These are phyloP conservation scores for Zhuliangozyma blackwelliae DNA, from an alignment of 1,139 yeast species.

Conservation along the genomic window DNA sequence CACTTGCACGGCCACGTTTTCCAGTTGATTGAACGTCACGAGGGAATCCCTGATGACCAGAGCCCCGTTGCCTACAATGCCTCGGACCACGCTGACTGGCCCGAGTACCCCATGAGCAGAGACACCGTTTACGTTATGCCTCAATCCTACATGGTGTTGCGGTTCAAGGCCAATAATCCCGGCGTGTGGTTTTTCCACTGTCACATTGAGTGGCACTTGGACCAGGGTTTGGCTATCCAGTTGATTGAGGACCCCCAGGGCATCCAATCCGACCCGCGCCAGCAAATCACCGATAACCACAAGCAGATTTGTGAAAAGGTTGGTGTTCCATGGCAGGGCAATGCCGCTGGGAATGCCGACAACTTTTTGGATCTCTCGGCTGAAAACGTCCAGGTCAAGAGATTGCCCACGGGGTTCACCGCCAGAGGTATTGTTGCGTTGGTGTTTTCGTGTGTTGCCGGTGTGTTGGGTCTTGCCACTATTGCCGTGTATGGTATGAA, in stretches of 20 bases:
- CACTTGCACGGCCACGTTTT: constrained; percentile 85
- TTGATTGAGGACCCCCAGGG: constrained; percentile 70
- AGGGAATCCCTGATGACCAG: constrained; percentile 41
- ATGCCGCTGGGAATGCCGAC: constrained; percentile 62
- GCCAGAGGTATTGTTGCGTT: constrained; percentile 64
- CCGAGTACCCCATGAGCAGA: constrained; percentile 59
- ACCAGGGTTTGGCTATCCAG: constrained; percentile 75
- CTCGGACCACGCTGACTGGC: constrained; percentile 49
- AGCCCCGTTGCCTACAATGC: constrained; percentile 48
- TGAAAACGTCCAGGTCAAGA: constrained; percentile 49
- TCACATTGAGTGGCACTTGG: constrained; percentile 92
- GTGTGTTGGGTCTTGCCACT: constrained; percentile 51
- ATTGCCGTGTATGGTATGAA: constrained; percentile 61
- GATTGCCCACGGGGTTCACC: constrained; percentile 68
- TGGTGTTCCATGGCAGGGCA: constrained; percentile 48
- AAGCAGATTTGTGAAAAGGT: constrained; percentile 43
- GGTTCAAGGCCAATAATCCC: constrained; percentile 78
- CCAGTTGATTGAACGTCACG: constrained; percentile 66
- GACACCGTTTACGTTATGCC: constrained; percentile 65
- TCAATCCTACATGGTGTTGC: constrained; percentile 59
- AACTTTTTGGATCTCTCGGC: constrained; percentile 55
- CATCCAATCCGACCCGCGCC: constrained; percentile 35
- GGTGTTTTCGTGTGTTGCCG: constrained; percentile 50
- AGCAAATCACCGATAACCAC: constrained; percentile 44
- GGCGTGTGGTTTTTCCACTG: constrained; percentile 96